Conservation (phyloP, 805 yeast species). For the Yamadazyma nakazawae region DNA sequence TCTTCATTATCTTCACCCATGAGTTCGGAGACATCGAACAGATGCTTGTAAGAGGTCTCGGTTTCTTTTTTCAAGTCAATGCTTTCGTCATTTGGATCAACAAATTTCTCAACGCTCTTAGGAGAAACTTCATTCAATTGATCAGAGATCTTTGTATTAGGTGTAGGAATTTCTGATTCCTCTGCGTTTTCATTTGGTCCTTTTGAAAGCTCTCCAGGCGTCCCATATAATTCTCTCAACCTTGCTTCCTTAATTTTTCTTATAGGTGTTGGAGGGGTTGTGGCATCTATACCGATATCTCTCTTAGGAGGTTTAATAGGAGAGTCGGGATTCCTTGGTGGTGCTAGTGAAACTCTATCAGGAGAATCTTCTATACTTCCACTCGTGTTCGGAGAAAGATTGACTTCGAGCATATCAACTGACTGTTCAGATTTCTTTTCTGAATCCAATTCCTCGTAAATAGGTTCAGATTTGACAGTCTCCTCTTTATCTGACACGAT, state of each 20-base stretch:
- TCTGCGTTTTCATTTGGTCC: not conserved
- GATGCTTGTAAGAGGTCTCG: not conserved
- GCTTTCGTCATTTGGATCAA: too few species aligned
- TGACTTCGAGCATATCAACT: conserved; percentile 6
- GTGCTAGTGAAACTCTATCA: conserved; percentile 12
- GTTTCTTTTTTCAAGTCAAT: not conserved
- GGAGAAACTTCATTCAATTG: not conserved
- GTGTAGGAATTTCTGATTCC: not conserved
- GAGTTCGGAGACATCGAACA: not conserved
- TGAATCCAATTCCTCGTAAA: not conserved
- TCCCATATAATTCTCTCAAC: conserved; percentile 4
- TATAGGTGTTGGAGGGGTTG: conserved; percentile 17
- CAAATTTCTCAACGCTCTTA: not conserved
- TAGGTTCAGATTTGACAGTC: not conserved
- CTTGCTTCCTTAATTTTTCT: conserved; percentile 10
- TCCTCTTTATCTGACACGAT: conserved; percentile 1
- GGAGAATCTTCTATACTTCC: conserved; percentile 17
- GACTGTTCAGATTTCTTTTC: not conserved
- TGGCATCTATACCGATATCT: conserved; percentile 19
- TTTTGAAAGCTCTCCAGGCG: not conserved
- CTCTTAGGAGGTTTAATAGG: conserved; percentile 3
- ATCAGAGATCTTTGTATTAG: not conserved
- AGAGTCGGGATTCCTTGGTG: conserved; percentile 15
- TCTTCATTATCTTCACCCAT: not conserved
- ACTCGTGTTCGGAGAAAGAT: conserved; percentile 16